These are phyloP conservation scores for Wickerhamomyces ciferrii DNA, from an alignment of 805 yeast genomes.

Conservation along the genomic window DNA sequence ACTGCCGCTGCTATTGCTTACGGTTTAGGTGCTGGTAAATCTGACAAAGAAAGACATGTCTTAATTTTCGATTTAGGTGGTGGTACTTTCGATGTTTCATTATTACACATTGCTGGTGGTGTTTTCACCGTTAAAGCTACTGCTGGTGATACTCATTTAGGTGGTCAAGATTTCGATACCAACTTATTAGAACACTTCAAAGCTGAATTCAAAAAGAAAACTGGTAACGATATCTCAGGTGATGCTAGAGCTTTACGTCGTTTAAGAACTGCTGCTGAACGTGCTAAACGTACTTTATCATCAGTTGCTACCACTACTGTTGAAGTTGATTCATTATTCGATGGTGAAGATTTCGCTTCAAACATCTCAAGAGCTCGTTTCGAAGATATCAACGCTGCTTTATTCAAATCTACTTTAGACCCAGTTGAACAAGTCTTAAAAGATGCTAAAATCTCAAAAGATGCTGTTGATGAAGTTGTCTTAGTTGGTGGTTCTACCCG, in stretches of 20 bases:
- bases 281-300: constrained; percentile 97
- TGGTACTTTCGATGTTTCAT: constrained; percentile 97
- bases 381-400: constrained; percentile 90
- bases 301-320: constrained; percentile 94
- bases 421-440: constrained; percentile 95
- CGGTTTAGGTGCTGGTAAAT: constrained; percentile 91
- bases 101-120: constrained; percentile 91
- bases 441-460: constrained; percentile 83
- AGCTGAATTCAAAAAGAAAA: constrained; percentile 93
- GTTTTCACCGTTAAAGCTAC: constrained; percentile 96
- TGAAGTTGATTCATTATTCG: constrained; percentile 92
- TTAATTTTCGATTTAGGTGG: constrained; percentile 96
- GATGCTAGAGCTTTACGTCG: constrained; percentile 97
- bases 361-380: constrained; percentile 97
- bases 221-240: constrained; percentile 81
- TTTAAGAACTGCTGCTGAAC: constrained; percentile 98
- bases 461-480: constrained; percentile 89
- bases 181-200: constrained; percentile 91
- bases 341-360: constrained; percentile 93
- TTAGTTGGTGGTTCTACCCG: constrained; percentile 98
- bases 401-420: constrained; percentile 88
- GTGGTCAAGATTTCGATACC: constrained; percentile 99
- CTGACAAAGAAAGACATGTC: constrained; percentile 80
- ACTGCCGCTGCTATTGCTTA: constrained; percentile 99
- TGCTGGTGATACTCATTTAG: constrained; percentile 99